These are phyloP conservation scores for Articulospora tetracladia DNA, from an alignment of 495 filamentous ascomycete species.

Conservation along the genomic window DNA sequence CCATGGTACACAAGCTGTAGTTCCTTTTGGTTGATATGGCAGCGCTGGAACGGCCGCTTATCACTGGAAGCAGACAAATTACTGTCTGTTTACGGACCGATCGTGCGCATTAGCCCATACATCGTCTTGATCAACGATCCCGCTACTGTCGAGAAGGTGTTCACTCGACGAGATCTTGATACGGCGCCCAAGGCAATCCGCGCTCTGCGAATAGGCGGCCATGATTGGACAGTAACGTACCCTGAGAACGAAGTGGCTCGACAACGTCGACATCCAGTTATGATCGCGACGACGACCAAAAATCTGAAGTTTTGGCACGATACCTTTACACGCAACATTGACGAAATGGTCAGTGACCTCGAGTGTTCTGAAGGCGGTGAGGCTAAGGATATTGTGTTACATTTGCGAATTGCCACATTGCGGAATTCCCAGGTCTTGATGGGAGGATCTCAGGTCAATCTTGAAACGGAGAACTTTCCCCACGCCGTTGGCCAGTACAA, in stretches of 20 bases:
- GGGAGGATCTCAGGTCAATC: neutral
- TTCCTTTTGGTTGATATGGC: neutral
- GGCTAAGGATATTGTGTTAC: neutral
- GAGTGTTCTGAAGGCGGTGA: neutral
- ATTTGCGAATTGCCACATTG: neutral
- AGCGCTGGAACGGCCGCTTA: neutral
- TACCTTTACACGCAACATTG: neutral
- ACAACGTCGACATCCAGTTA: neutral
- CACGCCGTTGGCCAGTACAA: neutral
- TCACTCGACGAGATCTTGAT: neutral
- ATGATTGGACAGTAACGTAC: conserved; percentile 4
- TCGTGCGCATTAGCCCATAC: neutral
- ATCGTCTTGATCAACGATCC: neutral
- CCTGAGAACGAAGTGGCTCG: neutral
- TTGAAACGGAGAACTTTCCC: neutral
- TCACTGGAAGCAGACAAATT: neutral
- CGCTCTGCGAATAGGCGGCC: neutral
- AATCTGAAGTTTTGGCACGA: neutral
- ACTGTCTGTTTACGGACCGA: neutral
- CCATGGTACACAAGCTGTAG: neutral
- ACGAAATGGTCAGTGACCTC: neutral
- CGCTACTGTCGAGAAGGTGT: neutral
- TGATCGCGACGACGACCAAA: conserved; percentile 1
- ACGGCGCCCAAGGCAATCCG: neutral
- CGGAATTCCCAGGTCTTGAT: neutral